phyloP scores from a whole-genome alignment of 257 asterid genomes.

The Anisodus acutangulus region DNA sequence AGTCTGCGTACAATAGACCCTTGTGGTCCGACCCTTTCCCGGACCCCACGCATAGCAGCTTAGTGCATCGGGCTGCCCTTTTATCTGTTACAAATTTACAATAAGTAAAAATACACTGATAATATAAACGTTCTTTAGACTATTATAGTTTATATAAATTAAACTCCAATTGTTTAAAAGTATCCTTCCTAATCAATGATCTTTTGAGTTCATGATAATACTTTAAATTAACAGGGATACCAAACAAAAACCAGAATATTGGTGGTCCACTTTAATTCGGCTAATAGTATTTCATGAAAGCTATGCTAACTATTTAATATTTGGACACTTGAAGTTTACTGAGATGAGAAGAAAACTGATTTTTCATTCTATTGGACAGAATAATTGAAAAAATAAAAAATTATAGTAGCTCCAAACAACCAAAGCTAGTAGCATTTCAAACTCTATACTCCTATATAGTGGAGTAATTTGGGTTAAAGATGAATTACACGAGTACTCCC shows the following conservation, averaged over 20 bases:
- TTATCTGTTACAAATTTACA: too few relatives aligned
- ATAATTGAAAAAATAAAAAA: too few relatives aligned
- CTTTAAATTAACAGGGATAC: neutral
- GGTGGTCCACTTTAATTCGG: neutral
- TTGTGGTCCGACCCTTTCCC: too few relatives aligned
- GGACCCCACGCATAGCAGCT: too few relatives aligned
- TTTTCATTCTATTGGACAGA: neutral
- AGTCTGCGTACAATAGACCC: too few relatives aligned
- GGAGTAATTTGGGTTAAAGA: neutral
- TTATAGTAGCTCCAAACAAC: neutral
- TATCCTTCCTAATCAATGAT: neutral
- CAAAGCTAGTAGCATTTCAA: neutral
- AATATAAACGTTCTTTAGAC: too few relatives aligned
- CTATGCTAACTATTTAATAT: neutral
- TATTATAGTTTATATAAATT: neutral
- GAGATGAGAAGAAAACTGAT: neutral
- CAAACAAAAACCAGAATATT: conserved; percentile 24
- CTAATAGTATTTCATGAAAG: neutral
- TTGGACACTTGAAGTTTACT: neutral
- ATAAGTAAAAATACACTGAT: too few relatives aligned
- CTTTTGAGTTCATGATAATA: neutral
- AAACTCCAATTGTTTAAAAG: neutral
- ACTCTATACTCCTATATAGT: neutral
- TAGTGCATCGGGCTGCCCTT: too few relatives aligned
- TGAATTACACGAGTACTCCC: too few relatives aligned